A percentile compares a stretch with the other conserved stretches of the same genome.
phyloP scores from a whole-genome alignment of 2,329 filamentous ascomycete species.

The Amesomyces nigricolor region DNA sequence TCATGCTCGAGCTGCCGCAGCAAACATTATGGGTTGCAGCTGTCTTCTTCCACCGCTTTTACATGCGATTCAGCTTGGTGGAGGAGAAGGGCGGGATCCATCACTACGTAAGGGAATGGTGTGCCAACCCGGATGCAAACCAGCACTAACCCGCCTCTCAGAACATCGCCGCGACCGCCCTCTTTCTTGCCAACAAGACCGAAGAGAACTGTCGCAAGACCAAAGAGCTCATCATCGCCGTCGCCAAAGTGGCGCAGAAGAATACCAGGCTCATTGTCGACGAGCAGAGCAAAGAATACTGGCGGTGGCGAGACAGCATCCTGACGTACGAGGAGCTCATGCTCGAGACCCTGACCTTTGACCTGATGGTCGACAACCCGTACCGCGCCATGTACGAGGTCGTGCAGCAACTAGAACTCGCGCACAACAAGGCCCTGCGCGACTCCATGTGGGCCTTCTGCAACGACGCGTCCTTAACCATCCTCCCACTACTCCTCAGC shows the following conservation, averaged over 20 bases:
- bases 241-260: slow-evolving; percentile 92
- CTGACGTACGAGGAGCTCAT: slow-evolving; percentile 88
- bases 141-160: slow-evolving; percentile 29
- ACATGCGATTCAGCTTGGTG: slow-evolving; percentile 82
- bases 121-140: background rate
- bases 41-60: slow-evolving; percentile 93
- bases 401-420: slow-evolving; percentile 47
- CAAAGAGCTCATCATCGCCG: slow-evolving; percentile 87
- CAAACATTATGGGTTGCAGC: slow-evolving; percentile 87
- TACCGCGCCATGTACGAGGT: slow-evolving; percentile 78
- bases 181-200: slow-evolving; percentile 95
- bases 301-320: slow-evolving; percentile 94
- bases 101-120: slow-evolving; percentile 68
- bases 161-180: slow-evolving; percentile 80
- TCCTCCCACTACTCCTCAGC: slow-evolving; percentile 74
- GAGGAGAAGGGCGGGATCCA: slow-evolving; percentile 72
- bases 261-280: slow-evolving; percentile 85
- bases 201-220: slow-evolving; percentile 97
- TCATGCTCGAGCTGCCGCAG: slow-evolving; percentile 86
- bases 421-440: slow-evolving; percentile 74
- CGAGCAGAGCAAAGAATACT: slow-evolving; percentile 96
- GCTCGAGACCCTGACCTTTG: slow-evolving; percentile 88
- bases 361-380: slow-evolving; percentile 83
- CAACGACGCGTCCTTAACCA: slow-evolving; percentile 82
- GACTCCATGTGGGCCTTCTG: slow-evolving; percentile 91